Conservation (phyloP, 208 protist genomes). For the Trypanosoma lewisi region DNA sequence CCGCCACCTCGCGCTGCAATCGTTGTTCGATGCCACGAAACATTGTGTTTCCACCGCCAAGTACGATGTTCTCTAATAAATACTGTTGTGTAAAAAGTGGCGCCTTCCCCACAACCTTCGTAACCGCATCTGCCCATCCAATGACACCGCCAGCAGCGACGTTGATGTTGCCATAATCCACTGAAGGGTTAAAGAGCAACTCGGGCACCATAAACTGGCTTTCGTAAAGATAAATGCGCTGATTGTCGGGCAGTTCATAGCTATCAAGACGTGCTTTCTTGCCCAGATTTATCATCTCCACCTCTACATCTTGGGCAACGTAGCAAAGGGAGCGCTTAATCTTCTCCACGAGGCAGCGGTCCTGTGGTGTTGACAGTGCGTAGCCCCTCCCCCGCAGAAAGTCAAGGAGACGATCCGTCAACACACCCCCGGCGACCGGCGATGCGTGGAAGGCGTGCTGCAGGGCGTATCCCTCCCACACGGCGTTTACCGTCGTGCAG, state of each 20-base stretch:
- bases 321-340: slow-evolving; percentile 86
- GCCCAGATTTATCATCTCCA: slow-evolving; percentile 26
- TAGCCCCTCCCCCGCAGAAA: slow-evolving; percentile 70
- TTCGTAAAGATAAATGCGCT: slow-evolving; percentile 79
- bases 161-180: slow-evolving; percentile 35
- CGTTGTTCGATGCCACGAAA: slow-evolving; percentile 71
- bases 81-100: slow-evolving; percentile 31
- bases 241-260: slow-evolving; percentile 88
- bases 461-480: slow-evolving; percentile 96
- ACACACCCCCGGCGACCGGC: slow-evolving; percentile 63
- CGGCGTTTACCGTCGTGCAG: slow-evolving; percentile 97
- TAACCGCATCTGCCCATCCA: slow-evolving; percentile 57
- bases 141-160: slow-evolving; percentile 6
- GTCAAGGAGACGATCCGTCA: slow-evolving; percentile 77
- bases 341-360: slow-evolving; percentile 59
- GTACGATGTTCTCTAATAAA: slow-evolving; percentile 91
- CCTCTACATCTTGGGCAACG: slow-evolving; percentile 42
- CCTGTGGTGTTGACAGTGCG: slow-evolving; percentile 85
- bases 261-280: slow-evolving; percentile 20
- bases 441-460: slow-evolving; percentile 59
- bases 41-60: slow-evolving; percentile 94
- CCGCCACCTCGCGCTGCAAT: slow-evolving; percentile 64
- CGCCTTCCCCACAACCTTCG: slow-evolving; percentile 42
- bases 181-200: slow-evolving; percentile 73
- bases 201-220: slow-evolving; percentile 83